Evolutionary conservation across 768 basidiomycete genomes (phyloP).

Genomic region (Neoboletus subvelutipes): DNA sequence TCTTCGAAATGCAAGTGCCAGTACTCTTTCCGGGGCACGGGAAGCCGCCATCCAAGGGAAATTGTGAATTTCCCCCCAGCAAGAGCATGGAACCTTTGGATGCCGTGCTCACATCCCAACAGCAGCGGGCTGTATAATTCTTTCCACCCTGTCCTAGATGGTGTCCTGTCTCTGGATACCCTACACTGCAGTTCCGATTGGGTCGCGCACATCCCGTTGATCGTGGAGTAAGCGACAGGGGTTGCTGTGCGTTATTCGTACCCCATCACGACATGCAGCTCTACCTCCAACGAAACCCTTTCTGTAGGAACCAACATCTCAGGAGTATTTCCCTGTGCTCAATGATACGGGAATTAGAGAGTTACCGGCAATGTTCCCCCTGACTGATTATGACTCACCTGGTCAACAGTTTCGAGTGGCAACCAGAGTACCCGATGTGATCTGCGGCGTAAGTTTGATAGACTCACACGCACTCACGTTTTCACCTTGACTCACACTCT

Average conservation of each 20-base stretch:
- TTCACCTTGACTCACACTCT: not conserved
- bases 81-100: not conserved
- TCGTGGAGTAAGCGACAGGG: not conserved
- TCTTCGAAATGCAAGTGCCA: slow-evolving; percentile 49
- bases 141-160: slow-evolving; percentile 59
- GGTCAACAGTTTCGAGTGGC: slow-evolving; percentile 43
- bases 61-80: slow-evolving; percentile 37
- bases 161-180: too few species aligned
- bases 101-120: slow-evolving; percentile 1
- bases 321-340: slow-evolving; percentile 46
- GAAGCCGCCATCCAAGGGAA: slow-evolving; percentile 42
- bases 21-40: slow-evolving; percentile 53
- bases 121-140: slow-evolving; percentile 44
- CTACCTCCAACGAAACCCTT: slow-evolving; percentile 61
- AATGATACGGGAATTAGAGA: slow-evolving; percentile 39
- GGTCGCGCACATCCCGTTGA: too few species aligned
- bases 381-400: slow-evolving; percentile 42
- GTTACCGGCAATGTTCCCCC: slow-evolving; percentile 40
- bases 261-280: slow-evolving; percentile 28
- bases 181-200: too few species aligned
- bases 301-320: slow-evolving; percentile 39
- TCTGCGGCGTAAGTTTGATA: slow-evolving; percentile 49
- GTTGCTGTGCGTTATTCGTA: not conserved
- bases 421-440: slow-evolving; percentile 49
- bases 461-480: not conserved